Conservation (phyloP, 805 yeast genomes). For the Kazachstania viticola region DNA sequence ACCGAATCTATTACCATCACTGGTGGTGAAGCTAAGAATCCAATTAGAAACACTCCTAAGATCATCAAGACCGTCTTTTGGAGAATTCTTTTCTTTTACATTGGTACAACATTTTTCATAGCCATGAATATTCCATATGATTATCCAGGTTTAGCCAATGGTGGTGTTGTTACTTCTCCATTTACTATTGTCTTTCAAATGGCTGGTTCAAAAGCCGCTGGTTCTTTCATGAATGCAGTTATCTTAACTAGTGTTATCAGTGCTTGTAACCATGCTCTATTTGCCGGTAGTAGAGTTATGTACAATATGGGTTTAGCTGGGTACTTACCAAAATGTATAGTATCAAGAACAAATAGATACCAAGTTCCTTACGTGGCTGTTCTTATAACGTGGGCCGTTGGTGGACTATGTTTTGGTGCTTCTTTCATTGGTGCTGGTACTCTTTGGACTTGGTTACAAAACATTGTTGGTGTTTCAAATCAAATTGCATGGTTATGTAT, state of each 20-base stretch:
- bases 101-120: slow-evolving; percentile 43
- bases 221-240: slow-evolving; percentile 40
- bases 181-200: slow-evolving; percentile 37
- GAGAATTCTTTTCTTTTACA: slow-evolving; percentile 47
- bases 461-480: slow-evolving; percentile 42
- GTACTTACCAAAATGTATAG: slow-evolving; percentile 17
- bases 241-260: slow-evolving; percentile 44
- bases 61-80: slow-evolving; percentile 48
- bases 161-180: slow-evolving; percentile 31
- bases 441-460: slow-evolving; percentile 44
- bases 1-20: slow-evolving; percentile 37
- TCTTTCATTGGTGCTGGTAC: slow-evolving; percentile 43
- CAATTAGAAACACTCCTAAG: slow-evolving; percentile 46
- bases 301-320: slow-evolving; percentile 41
- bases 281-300: slow-evolving; percentile 39
- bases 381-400: slow-evolving; percentile 37
- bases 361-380: slow-evolving; percentile 41
- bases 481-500: slow-evolving; percentile 41
- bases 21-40: slow-evolving; percentile 47
- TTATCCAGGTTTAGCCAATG: slow-evolving; percentile 33
- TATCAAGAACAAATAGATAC: slow-evolving; percentile 33
- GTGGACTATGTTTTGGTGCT: slow-evolving; percentile 51
- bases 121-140: slow-evolving; percentile 50
- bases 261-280: slow-evolving; percentile 44
- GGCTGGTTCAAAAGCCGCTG: slow-evolving; percentile 43